phyloP scores from a whole-genome alignment of 495 filamentous ascomycete species.

The Jackrogersella multiformis region DNA sequence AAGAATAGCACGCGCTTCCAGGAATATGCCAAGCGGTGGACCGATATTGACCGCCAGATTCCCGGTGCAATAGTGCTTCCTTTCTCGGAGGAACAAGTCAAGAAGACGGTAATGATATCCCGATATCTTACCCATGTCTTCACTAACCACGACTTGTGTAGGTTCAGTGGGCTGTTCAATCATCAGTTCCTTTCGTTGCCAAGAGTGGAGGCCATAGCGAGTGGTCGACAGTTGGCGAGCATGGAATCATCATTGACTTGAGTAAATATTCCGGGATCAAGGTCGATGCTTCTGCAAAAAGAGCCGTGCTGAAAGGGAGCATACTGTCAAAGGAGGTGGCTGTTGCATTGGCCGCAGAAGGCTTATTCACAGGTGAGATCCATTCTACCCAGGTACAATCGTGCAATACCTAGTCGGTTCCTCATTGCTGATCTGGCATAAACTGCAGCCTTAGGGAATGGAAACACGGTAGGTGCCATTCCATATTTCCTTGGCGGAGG shows the following conservation, averaged over 20 bases:
- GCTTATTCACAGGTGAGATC: neutral
- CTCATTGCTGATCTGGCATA: neutral
- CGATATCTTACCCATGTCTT: no score
- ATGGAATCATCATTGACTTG: conserved; percentile 51
- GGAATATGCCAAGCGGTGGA: neutral
- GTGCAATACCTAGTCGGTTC: no score
- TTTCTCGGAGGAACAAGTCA: neutral
- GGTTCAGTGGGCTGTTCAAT: neutral
- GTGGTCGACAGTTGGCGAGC: conserved; percentile 46
- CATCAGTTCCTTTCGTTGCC: conserved; percentile 48
- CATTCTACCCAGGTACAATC: neutral
- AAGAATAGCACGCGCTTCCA: neutral
- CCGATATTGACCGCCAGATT: neutral
- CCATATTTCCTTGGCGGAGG: neutral
- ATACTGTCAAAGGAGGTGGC: conserved; percentile 45
- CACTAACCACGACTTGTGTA: neutral
- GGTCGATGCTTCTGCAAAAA: conserved; percentile 31
- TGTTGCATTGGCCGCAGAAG: conserved; percentile 18
- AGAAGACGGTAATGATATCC: neutral
- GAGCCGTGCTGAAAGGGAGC: conserved; percentile 43
- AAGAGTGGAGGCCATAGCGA: conserved; percentile 47
- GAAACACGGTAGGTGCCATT: conserved; percentile 47
- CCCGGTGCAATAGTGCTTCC: neutral
- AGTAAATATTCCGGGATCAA: conserved; percentile 37
- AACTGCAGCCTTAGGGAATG: conserved; percentile 45